Conservation (phyloP, 768 basidiomycete species). For the Pisolithus albus region DNA sequence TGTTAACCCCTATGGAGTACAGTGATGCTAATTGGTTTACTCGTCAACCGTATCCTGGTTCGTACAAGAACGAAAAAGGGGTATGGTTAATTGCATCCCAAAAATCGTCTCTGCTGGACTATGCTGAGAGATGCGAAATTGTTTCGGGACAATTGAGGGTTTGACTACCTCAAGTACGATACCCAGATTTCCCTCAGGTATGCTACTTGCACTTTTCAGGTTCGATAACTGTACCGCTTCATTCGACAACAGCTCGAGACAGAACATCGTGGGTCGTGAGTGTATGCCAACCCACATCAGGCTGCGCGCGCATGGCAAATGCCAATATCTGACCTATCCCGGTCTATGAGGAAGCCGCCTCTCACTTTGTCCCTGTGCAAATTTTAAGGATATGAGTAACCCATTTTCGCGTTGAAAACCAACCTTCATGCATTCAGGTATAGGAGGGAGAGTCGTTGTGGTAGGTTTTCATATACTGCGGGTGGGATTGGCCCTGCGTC, state of each 20-base stretch:
- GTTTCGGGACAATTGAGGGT: conserved; percentile 56
- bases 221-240: conserved; percentile 61
- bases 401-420: neutral
- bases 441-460: conserved; percentile 56
- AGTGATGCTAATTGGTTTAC: conserved; percentile 67
- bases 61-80: conserved; percentile 54
- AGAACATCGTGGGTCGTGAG: conserved; percentile 51
- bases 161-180: conserved; percentile 49
- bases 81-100: conserved; percentile 20
- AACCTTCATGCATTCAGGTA: conserved; percentile 1
- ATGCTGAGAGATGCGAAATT: conserved; percentile 43
- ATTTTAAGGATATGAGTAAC: conserved; percentile 65
- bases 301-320: conserved; percentile 55
- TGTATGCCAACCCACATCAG: conserved; percentile 26
- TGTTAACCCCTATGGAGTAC: conserved; percentile 35
- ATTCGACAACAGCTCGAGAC: conserved; percentile 47
- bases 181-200: neutral
- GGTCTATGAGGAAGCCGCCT: conserved; percentile 43
- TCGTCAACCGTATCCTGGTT: conserved; percentile 57
- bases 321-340: conserved; percentile 46
- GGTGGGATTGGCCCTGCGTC: neutral
- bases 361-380: conserved; percentile 60
- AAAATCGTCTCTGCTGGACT: neutral
- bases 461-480: conserved; percentile 27
- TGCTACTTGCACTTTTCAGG: conserved; percentile 22